These are phyloP conservation scores for Phytophthora litchii DNA, from an alignment of 352 stramenopile genomes.

Conservation along the genomic window DNA sequence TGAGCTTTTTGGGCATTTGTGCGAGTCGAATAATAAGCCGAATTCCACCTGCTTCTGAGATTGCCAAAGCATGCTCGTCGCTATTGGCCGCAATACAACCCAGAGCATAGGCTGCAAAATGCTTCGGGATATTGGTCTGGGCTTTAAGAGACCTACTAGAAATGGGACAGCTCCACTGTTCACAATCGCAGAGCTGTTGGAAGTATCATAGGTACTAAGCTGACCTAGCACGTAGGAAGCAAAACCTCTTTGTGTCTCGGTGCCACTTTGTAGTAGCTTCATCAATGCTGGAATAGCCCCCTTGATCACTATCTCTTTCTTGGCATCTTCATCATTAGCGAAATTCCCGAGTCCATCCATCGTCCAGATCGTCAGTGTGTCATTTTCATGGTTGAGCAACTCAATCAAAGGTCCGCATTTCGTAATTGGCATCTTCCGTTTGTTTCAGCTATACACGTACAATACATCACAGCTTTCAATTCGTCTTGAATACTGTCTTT, in stretches of 20 bases:
- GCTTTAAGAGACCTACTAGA: not conserved
- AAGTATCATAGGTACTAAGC: not conserved
- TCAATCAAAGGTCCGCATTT: constrained; percentile 3
- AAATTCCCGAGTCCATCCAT: constrained; percentile 13
- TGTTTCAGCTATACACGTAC: constrained; percentile 1
- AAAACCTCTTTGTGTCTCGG: constrained; percentile 5
- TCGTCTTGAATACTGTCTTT: not conserved
- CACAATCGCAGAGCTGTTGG: not conserved
- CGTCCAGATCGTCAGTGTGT: constrained; percentile 9
- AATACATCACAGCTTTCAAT: constrained; percentile 1
- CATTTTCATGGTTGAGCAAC: not conserved
- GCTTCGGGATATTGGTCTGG: not conserved
- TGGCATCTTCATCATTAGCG: not conserved
- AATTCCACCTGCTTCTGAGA: constrained; percentile 1
- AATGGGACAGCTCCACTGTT: not conserved
- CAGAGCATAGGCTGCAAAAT: constrained; percentile 3
- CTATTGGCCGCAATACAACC: constrained; percentile 1
- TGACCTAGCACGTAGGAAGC: constrained; percentile 2
- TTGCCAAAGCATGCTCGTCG: not conserved
- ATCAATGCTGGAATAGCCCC: constrained; percentile 11
- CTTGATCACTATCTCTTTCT: not conserved
- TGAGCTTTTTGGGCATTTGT: not conserved
- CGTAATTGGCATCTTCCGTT: not conserved
- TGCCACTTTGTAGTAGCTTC: not conserved
- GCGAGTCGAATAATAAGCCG: not conserved